A percentile compares a stretch with the other conserved stretches of the same genome.
These are phyloP conservation scores for Aspergillus heteromorphus DNA, from an alignment of 495 filamentous ascomycete genomes.

Conservation along the genomic window DNA sequence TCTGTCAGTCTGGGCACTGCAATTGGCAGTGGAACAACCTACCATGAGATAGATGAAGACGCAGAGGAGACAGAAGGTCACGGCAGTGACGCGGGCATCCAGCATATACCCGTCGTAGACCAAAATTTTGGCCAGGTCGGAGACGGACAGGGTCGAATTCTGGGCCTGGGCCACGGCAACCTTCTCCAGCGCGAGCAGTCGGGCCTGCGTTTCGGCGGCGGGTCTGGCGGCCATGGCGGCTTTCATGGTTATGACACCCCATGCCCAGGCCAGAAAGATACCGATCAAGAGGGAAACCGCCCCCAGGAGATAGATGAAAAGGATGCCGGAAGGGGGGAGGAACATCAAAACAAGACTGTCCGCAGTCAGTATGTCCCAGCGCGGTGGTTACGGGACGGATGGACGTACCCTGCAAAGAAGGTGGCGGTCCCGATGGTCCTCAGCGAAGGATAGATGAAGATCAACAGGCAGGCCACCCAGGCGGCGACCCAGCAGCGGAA, in stretches of 20 bases:
- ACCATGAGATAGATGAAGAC: slow-evolving; percentile 36
- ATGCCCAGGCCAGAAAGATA: slow-evolving; percentile 36
- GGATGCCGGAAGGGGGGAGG: slow-evolving; percentile 33
- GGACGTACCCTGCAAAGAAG: slow-evolving; percentile 20
- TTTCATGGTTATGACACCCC: slow-evolving; percentile 40
- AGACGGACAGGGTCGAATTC: slow-evolving; percentile 27
- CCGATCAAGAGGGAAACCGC: slow-evolving; percentile 30
- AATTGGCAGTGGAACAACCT: background rate
- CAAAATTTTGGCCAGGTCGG: slow-evolving; percentile 19
- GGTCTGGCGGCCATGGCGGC: slow-evolving; percentile 35
- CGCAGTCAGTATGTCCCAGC: background rate
- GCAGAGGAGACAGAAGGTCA: slow-evolving; percentile 32
- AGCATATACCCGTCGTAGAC: slow-evolving; percentile 37
- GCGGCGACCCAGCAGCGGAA: slow-evolving; percentile 39
- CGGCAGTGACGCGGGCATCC: slow-evolving; percentile 33
- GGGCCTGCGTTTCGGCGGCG: slow-evolving; percentile 30
- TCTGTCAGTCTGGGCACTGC: background rate
- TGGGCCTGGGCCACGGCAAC: slow-evolving; percentile 19
- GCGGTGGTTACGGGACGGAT: background rate
- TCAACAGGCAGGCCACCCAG: slow-evolving; percentile 39
- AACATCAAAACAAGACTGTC: slow-evolving; percentile 31
- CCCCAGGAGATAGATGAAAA: slow-evolving; percentile 34
- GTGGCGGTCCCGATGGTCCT: slow-evolving; percentile 19
- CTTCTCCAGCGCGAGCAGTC: slow-evolving; percentile 28
- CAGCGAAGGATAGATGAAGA: slow-evolving; percentile 35